Evolutionary conservation across 352 stramenopile genomes (phyloP).

Genomic region (Phytophthora ohioensis): DNA sequence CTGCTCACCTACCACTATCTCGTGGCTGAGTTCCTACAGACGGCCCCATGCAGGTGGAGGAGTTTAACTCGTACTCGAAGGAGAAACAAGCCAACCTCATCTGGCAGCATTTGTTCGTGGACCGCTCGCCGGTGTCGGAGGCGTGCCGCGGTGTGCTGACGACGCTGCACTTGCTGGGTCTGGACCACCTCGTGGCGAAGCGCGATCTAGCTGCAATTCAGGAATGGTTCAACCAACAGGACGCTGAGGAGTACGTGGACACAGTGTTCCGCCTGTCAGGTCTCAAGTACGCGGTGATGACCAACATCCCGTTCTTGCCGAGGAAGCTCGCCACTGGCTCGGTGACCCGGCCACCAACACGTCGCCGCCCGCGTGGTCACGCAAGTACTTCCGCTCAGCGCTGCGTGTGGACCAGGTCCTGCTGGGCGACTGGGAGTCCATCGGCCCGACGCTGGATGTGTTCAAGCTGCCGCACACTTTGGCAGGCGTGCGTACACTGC

Average conservation of each 20-base stretch:
- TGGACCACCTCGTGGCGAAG: slow-evolving; percentile 64
- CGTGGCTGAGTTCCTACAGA: slow-evolving; percentile 95
- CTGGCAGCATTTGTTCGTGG: slow-evolving; percentile 46
- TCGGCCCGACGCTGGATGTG: slow-evolving; percentile 67
- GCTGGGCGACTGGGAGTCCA: slow-evolving; percentile 80
- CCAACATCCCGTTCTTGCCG: slow-evolving; percentile 93
- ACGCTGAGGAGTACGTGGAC: slow-evolving; percentile 76
- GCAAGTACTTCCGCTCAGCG: slow-evolving; percentile 88
- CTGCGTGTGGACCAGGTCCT: slow-evolving; percentile 94
- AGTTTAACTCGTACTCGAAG: slow-evolving; percentile 86
- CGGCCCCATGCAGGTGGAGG: slow-evolving; percentile 74
- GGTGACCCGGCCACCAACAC: slow-evolving; percentile 47
- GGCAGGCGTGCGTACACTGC: slow-evolving; percentile 80
- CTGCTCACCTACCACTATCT: slow-evolving; percentile 97
- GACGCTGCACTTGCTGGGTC: slow-evolving; percentile 81
- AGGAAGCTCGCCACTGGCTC: slow-evolving; percentile 66
- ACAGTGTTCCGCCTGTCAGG: slow-evolving; percentile 78
- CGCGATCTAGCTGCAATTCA: slow-evolving; percentile 89
- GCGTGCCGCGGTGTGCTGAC: slow-evolving; percentile 92
- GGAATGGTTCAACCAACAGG: slow-evolving; percentile 80
- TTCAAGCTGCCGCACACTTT: slow-evolving; percentile 74
- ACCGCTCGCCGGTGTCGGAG: slow-evolving; percentile 85
- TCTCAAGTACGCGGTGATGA: slow-evolving; percentile 95
- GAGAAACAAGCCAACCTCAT: slow-evolving; percentile 87
- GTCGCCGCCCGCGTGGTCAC: slow-evolving; percentile 57